Percentiles rank a stretch among this genome's conserved stretches.
These are phyloP conservation scores for Globisporangium alternatum DNA, from an alignment of 352 stramenopile genomes.

Conservation along the genomic window DNA sequence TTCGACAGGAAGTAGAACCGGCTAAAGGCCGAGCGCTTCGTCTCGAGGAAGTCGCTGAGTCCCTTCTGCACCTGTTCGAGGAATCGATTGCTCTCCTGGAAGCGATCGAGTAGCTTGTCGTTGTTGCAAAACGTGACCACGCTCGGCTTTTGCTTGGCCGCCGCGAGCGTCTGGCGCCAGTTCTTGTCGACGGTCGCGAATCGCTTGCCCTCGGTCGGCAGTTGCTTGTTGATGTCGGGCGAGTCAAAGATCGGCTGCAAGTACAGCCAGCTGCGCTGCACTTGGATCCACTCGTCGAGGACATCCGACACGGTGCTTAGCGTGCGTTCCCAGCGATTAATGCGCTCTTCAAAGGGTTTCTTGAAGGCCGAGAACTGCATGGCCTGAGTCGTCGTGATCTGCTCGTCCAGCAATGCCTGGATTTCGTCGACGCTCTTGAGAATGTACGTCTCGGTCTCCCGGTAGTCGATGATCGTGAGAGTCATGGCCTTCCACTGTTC, in stretches of 20 bases:
- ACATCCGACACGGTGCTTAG: slow-evolving; percentile 91
- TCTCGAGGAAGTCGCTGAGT: slow-evolving; percentile 94
- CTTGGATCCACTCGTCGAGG: slow-evolving; percentile 92
- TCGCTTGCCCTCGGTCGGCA: slow-evolving; percentile 92
- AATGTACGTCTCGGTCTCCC: slow-evolving; percentile 92
- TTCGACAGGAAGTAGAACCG: slow-evolving; percentile 96
- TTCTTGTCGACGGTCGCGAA: slow-evolving; percentile 96
- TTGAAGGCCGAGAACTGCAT: slow-evolving; percentile 97
- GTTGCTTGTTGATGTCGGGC: slow-evolving; percentile 95
- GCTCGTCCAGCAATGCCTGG: slow-evolving; percentile 91
- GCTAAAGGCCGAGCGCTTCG: slow-evolving; percentile 90
- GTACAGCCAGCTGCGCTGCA: slow-evolving; percentile 95
- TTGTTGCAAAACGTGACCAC: slow-evolving; percentile 93
- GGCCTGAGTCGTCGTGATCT: slow-evolving; percentile 94
- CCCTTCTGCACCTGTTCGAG: slow-evolving; percentile 96
- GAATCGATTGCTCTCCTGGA: slow-evolving; percentile 92
- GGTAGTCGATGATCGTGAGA: slow-evolving; percentile 86
- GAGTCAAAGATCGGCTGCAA: slow-evolving; percentile 96
- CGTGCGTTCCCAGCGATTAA: slow-evolving; percentile 89
- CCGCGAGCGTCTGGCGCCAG: slow-evolving; percentile 88
- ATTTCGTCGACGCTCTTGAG: slow-evolving; percentile 94
- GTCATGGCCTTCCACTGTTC: slow-evolving; percentile 86
- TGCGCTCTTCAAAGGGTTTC: slow-evolving; percentile 92
- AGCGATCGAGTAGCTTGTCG: slow-evolving; percentile 89
- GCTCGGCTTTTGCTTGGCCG: slow-evolving; percentile 80